phyloP scores from a whole-genome alignment of 352 stramenopile genomes.

The Phytophthora idaei region DNA sequence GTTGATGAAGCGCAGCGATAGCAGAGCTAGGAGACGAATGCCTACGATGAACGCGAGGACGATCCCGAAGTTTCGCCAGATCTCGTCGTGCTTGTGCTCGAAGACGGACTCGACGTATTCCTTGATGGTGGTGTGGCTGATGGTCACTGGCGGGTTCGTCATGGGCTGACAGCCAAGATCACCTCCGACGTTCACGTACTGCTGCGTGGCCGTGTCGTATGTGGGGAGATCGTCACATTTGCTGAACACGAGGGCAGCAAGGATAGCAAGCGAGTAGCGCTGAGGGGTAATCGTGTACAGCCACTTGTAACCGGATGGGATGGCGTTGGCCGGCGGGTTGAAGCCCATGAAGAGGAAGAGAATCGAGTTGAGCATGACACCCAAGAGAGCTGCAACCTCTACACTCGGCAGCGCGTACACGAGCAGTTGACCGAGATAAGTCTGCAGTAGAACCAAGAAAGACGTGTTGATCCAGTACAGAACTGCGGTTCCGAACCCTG shows the following conservation, averaged over 20 bases:
- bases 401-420: conserved; percentile 50
- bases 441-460: conserved; percentile 51
- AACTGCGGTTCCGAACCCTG: conserved; percentile 41
- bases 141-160: conserved; percentile 33
- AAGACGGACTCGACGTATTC: conserved; percentile 57
- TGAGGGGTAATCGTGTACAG: conserved; percentile 47
- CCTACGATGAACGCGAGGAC: conserved; percentile 53
- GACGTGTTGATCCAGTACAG: conserved; percentile 67
- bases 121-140: conserved; percentile 53
- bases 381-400: conserved; percentile 44
- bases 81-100: conserved; percentile 62
- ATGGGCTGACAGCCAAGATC: conserved; percentile 51
- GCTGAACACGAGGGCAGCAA: conserved; percentile 45
- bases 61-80: conserved; percentile 50
- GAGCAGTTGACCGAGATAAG: conserved; percentile 56
- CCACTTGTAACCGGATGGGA: conserved; percentile 64
- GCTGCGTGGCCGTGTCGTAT: conserved; percentile 27
- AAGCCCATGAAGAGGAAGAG: conserved; percentile 66
- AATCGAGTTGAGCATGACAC: conserved; percentile 57
- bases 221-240: conserved; percentile 47
- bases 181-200: conserved; percentile 38
- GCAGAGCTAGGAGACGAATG: conserved; percentile 51
- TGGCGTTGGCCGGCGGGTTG: conserved; percentile 46
- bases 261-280: conserved; percentile 44
- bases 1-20: conserved; percentile 65